phyloP scores from a whole-genome alignment of 2,329 filamentous ascomycete genomes.

The Aspergillus spinulosporus region DNA sequence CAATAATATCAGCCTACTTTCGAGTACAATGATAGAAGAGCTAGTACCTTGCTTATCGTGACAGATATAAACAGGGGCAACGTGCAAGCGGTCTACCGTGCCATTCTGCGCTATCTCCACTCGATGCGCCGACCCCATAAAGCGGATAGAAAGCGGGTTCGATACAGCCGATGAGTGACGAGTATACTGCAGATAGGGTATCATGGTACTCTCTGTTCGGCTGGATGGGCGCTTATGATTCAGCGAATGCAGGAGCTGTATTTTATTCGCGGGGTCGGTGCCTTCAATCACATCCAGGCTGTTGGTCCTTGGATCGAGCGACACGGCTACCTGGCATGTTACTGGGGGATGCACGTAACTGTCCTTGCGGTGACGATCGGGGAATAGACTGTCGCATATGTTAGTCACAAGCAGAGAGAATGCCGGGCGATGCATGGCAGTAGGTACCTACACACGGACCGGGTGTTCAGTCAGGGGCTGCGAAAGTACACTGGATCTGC shows the following conservation, averaged over 20 bases:
- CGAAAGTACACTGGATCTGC: slow-evolving; percentile 5
- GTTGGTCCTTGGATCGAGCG: not conserved
- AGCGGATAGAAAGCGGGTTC: not conserved
- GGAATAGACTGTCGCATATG: not conserved
- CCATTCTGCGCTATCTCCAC: slow-evolving; percentile 4
- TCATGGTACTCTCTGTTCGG: slow-evolving; percentile 8
- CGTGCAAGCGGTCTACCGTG: not conserved
- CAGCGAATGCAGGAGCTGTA: slow-evolving; percentile 5
- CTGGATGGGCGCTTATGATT: not conserved
- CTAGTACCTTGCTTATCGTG: slow-evolving; percentile 9
- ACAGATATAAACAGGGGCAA: slow-evolving; percentile 8
- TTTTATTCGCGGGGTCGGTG: not conserved
- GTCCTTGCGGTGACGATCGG: not conserved
- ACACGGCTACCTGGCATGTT: slow-evolving; percentile 5
- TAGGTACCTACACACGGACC: slow-evolving; percentile 8
- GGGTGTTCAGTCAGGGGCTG: not conserved
- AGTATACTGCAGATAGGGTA: slow-evolving; percentile 7
- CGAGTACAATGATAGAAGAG: no score
- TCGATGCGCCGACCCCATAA: slow-evolving; percentile 10
- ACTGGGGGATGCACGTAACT: slow-evolving; percentile 4
- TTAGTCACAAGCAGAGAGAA: no score
- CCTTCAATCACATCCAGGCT: slow-evolving; percentile 11
- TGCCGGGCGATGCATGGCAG: not conserved
- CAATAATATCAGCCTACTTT: not conserved
- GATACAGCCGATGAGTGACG: not conserved